Percentiles rank a stretch among this genome's conserved stretches.
Conservation (phyloP, 2,329 filamentous ascomycete genomes). For the Colletotrichum australisinense region DNA sequence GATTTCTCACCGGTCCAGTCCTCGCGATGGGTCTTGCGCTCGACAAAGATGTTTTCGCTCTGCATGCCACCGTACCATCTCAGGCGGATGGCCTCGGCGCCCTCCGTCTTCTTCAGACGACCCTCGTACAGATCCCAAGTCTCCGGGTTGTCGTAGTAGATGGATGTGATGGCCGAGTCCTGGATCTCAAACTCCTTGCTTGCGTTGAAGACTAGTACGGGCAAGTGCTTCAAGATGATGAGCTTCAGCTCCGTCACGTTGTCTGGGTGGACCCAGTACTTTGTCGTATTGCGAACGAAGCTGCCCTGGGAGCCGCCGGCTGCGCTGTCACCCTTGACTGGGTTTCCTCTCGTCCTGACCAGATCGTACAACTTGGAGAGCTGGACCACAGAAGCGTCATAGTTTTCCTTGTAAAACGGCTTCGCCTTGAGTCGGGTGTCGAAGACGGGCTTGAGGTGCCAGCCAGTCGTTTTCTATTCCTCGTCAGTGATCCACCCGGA, state of each 20-base stretch:
- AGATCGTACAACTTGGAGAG: conserved; percentile 95
- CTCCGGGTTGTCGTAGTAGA: conserved; percentile 96
- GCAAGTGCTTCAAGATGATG: conserved; percentile 96
- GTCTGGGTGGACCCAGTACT: conserved; percentile 99
- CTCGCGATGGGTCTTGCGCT: conserved; percentile 97
- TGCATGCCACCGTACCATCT: conserved; percentile 99
- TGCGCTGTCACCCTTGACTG: conserved; percentile 89
- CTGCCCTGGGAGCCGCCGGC: conserved; percentile 94
- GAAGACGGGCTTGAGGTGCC: conserved; percentile 96
- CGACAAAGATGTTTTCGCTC: conserved; percentile 93
- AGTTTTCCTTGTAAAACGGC: conserved; percentile 99
- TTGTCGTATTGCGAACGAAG: conserved; percentile 97
- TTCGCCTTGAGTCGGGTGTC: conserved; percentile 93
- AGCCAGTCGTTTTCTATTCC: conserved; percentile 87
- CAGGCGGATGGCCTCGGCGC: conserved; percentile 94
- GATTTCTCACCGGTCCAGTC: conserved; percentile 99
- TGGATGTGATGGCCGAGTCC: conserved; percentile 96
- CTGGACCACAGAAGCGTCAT: conserved; percentile 94
- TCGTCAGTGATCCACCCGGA: neutral
- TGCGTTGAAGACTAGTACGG: conserved; percentile 95
- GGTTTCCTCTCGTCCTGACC: conserved; percentile 92
- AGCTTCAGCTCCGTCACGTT: conserved; percentile 99
- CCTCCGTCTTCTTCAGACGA: conserved; percentile 96
- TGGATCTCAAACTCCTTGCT: conserved; percentile 94
- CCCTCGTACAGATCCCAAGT: conserved; percentile 96